A percentile compares a stretch with the other conserved stretches of the same genome.
phyloP scores from a whole-genome alignment of 2,329 filamentous ascomycete genomes.

The Pyrenophora seminiperda region DNA sequence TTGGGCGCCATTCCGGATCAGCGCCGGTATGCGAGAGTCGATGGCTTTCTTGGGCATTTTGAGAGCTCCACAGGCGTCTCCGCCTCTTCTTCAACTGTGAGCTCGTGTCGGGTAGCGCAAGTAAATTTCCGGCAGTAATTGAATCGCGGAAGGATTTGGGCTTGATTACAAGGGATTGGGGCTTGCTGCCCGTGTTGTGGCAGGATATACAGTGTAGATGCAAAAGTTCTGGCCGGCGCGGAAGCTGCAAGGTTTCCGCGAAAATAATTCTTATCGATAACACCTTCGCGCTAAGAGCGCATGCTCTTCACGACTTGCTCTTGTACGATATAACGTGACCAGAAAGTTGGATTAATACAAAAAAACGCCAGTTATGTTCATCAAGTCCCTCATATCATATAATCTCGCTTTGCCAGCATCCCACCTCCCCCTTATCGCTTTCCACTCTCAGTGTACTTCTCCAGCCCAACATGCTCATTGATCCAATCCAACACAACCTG shows the following conservation, averaged over 20 bases:
- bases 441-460: constrained; percentile 45
- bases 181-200: constrained; percentile 2
- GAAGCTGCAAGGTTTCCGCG: constrained; percentile 3
- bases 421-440: constrained; percentile 6
- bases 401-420: no score
- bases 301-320: not conserved
- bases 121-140: not conserved
- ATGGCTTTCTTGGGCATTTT: constrained; percentile 48
- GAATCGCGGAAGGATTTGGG: constrained; percentile 7
- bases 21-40: constrained; percentile 48
- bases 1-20: constrained; percentile 51
- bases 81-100: constrained; percentile 28
- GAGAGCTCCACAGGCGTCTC: constrained; percentile 39
- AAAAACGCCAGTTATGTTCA: no score
- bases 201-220: constrained; percentile 6
- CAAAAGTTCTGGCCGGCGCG: constrained; percentile 13
- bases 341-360: no score
- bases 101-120: constrained; percentile 6
- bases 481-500: constrained; percentile 81
- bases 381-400: no score
- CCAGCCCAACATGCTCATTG: constrained; percentile 62
- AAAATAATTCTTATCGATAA: constrained; percentile 22
- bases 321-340: no score
- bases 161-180: not conserved
- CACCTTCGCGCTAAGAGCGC: constrained; percentile 1